A percentile compares a stretch with the other conserved stretches of the same genome.
phyloP scores from a whole-genome alignment of 179 eudicot species.

The Monotropa hypopitys region DNA sequence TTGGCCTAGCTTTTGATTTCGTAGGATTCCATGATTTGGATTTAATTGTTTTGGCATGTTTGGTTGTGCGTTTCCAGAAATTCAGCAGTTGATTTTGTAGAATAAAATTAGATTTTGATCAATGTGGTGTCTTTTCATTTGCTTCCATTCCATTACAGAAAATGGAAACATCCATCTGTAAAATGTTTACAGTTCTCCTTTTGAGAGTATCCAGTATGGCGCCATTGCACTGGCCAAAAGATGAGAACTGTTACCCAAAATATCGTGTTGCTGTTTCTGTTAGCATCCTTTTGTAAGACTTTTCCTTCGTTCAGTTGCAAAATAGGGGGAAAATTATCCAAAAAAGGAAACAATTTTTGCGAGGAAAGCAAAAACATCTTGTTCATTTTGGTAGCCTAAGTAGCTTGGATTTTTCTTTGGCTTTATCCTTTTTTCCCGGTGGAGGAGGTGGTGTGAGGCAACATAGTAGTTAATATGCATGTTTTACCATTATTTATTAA shows the following conservation, averaged over 20 bases:
- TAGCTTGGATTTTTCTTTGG: background rate
- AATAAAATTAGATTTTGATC: background rate
- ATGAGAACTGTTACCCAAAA: background rate
- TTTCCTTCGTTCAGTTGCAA: background rate
- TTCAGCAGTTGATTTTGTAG: background rate
- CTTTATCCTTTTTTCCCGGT: background rate
- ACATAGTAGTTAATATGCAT: background rate
- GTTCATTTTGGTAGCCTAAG: background rate
- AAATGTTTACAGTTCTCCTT: background rate
- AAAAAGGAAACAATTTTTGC: background rate
- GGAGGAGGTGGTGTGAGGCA: background rate
- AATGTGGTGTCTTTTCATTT: background rate
- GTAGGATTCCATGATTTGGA: background rate
- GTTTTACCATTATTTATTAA: background rate
- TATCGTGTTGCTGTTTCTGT: background rate
- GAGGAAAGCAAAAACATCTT: background rate
- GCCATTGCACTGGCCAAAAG: background rate
- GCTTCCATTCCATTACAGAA: background rate
- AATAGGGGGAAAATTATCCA: too few relatives aligned
- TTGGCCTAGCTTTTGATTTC: background rate
- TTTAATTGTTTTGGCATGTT: background rate
- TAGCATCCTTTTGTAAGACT: background rate
- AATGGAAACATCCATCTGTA: background rate
- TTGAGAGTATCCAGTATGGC: background rate
- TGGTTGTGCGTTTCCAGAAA: background rate